These are phyloP conservation scores for Tulasnella sp. DNA, from an alignment of 768 basidiomycete species.

Conservation along the genomic window DNA sequence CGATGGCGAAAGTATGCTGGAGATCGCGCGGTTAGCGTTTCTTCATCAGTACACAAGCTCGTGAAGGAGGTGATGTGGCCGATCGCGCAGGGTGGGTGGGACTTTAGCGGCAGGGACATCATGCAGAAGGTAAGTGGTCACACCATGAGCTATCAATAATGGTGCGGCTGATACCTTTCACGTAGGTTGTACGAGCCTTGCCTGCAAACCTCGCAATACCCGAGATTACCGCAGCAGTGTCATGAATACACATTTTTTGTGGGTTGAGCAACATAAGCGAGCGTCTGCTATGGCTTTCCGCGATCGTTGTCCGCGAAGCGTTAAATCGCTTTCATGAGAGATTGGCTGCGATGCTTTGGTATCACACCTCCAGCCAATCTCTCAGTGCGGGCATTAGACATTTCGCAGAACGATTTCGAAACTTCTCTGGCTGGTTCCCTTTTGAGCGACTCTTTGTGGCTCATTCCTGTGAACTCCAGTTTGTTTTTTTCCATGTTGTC, in stretches of 20 bases:
- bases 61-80: constrained; percentile 50
- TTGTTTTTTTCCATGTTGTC: constrained; percentile 3
- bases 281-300: not conserved
- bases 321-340: no score
- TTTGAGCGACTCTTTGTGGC: not conserved
- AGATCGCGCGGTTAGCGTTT: constrained; percentile 43
- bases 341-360: no score
- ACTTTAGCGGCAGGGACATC: constrained; percentile 66
- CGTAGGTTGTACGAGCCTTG: constrained; percentile 3
- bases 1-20: constrained; percentile 66
- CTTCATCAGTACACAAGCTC: constrained; percentile 42
- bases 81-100: constrained; percentile 70
- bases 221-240: not conserved
- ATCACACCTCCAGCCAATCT: no score
- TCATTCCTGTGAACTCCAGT: not conserved
- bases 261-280: not conserved
- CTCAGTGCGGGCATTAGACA: no score
- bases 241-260: not conserved
- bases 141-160: not conserved
- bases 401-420: not conserved
- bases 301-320: not conserved
- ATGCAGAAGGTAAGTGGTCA: constrained; percentile 40
- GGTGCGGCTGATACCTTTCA: not conserved
- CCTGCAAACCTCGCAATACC: constrained; percentile 7
- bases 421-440: constrained; percentile 6